Evolutionary conservation across 371 early-diverging fungal genomes (phyloP).

Genomic region (Rhizopus arrhizus): DNA sequence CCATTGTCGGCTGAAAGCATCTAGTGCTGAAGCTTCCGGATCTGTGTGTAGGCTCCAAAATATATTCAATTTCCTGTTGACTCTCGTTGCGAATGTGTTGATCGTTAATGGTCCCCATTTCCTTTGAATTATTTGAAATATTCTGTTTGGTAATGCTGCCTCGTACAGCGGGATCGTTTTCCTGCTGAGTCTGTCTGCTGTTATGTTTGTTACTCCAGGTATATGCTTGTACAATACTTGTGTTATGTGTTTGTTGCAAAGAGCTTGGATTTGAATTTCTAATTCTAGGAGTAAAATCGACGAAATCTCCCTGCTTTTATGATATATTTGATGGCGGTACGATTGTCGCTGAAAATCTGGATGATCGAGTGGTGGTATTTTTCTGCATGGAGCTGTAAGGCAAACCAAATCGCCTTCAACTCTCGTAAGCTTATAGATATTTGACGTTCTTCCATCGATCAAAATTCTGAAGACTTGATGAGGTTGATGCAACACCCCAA

Average conservation of each 20-base stretch:
- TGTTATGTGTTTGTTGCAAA: constrained; percentile 5
- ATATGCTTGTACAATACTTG: background rate
- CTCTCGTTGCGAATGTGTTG: constrained; percentile 31
- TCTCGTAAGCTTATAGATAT: constrained; percentile 20
- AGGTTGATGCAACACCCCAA: constrained; percentile 11
- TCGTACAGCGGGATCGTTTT: constrained; percentile 4
- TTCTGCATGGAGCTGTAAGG: constrained; percentile 8
- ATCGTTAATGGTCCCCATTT: constrained; percentile 14
- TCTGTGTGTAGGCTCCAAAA: constrained; percentile 30
- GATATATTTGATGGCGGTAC: constrained; percentile 20
- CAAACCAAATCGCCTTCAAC: constrained; percentile 16
- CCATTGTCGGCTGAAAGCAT: constrained; percentile 35
- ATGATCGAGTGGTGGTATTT: background rate
- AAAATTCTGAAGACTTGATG: constrained; percentile 4
- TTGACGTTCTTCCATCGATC: constrained; percentile 5
- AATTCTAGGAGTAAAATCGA: constrained; percentile 14
- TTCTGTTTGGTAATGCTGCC: background rate
- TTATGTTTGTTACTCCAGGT: constrained; percentile 9
- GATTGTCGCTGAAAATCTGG: constrained; percentile 14
- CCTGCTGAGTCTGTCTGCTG: constrained; percentile 13
- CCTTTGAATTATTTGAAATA: constrained; percentile 6
- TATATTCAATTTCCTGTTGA: constrained; percentile 9
- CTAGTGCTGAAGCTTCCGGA: constrained; percentile 20
- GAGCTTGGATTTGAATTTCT: constrained; percentile 11
- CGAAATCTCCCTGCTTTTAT: constrained; percentile 8